Percentiles rank a stretch among this genome's conserved stretches.
Conservation (phyloP, 768 basidiomycete genomes). For the Boletellus sp. region DNA sequence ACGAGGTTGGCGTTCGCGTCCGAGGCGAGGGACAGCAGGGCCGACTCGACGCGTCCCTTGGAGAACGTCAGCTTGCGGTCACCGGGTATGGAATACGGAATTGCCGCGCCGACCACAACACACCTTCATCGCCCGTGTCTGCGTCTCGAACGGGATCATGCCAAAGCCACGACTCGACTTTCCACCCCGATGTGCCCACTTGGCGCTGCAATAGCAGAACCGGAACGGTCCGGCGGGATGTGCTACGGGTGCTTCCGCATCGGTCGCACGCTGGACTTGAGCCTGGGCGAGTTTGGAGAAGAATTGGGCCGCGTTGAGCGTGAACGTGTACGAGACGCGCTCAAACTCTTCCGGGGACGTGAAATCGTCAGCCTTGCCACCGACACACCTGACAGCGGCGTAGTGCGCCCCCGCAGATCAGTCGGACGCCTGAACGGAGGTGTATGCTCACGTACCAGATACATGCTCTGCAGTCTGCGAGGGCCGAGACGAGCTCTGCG, state of each 20-base stretch:
- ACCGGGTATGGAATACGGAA: too few relatives aligned
- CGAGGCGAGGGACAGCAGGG: conserved; percentile 13
- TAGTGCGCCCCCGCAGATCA: too few relatives aligned
- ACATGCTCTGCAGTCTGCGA: conserved; percentile 22
- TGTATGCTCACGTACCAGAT: conserved; percentile 18
- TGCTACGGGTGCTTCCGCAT: background rate
- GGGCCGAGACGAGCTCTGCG: conserved; percentile 18
- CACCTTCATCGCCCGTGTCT: conserved; percentile 27
- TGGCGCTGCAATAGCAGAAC: conserved; percentile 28
- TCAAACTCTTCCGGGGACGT: conserved; percentile 22
- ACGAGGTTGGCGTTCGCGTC: conserved; percentile 10
- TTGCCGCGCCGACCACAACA: background rate
- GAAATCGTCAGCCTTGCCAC: conserved; percentile 23
- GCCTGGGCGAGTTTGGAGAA: conserved; percentile 16
- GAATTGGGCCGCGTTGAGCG: conserved; percentile 23
- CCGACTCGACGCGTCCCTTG: conserved; percentile 24
- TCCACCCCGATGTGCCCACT: conserved; percentile 17
- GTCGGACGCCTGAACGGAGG: background rate
- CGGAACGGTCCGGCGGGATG: conserved; percentile 11
- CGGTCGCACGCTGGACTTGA: background rate
- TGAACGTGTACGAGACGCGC: conserved; percentile 23
- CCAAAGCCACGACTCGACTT: conserved; percentile 10
- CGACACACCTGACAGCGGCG: conserved; percentile 21
- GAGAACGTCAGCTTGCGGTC: background rate
- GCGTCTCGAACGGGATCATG: conserved; percentile 12